These are phyloP conservation scores for Endocarpon pusillum DNA, from an alignment of 495 filamentous ascomycete species.

Conservation along the genomic window DNA sequence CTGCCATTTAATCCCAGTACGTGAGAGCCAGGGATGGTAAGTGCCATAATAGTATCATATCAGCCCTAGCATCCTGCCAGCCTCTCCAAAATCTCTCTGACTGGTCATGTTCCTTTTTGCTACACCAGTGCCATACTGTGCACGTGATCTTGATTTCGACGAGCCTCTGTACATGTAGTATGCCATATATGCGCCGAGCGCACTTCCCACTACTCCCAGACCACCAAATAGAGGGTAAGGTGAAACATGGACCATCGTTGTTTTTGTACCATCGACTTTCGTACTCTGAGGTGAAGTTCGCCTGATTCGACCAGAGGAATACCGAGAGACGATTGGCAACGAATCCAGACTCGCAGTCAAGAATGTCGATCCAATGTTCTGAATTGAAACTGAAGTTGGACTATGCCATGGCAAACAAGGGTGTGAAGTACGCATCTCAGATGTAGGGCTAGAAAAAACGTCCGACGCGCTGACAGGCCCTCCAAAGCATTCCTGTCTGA, in stretches of 20 bases:
- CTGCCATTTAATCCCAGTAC: too few relatives aligned
- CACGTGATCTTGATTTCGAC: too few relatives aligned
- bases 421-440: background rate
- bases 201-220: background rate
- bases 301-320: background rate
- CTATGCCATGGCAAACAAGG: constrained; percentile 22
- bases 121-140: too few relatives aligned
- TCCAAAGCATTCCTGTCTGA: constrained; percentile 26
- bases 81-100: too few relatives aligned
- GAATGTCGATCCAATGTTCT: background rate
- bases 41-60: too few relatives aligned
- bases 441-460: constrained; percentile 9
- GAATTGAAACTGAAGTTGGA: constrained; percentile 5
- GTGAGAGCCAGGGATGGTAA: too few relatives aligned
- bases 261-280: background rate
- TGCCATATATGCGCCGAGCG: background rate
- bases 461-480: constrained; percentile 13
- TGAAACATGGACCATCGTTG: background rate
- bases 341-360: background rate
- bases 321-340: background rate
- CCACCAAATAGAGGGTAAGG: background rate
- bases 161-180: too few relatives aligned
- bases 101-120: too few relatives aligned
- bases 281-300: background rate
- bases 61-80: too few relatives aligned